Evolutionary conservation across 768 basidiomycete species (phyloP).

Genomic region (Russula emetica): DNA sequence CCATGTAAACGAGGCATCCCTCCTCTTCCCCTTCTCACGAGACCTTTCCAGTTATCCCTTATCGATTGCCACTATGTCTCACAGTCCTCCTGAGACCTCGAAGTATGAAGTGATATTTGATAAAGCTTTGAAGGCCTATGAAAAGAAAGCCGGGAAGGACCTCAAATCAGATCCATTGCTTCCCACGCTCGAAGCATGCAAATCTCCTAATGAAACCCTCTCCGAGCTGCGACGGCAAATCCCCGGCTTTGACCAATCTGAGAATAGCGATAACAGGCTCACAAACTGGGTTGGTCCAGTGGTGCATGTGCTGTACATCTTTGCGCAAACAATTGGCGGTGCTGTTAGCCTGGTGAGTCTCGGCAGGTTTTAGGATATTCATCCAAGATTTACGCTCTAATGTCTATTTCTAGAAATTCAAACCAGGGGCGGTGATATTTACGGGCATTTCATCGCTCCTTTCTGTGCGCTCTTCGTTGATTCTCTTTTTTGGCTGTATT

Average conservation of each 20-base stretch:
- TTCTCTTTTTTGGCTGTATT: no score
- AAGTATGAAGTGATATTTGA: background rate
- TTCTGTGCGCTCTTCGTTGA: background rate
- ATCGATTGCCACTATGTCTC: no score
- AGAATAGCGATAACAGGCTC: background rate
- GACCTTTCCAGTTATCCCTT: background rate
- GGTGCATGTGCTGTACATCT: background rate
- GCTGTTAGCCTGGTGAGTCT: background rate
- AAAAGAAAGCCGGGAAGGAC: background rate
- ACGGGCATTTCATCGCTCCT: background rate
- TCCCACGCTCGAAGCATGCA: background rate
- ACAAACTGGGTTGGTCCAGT: slow-evolving; percentile 3
- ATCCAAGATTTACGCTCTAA: background rate
- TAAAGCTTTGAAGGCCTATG: background rate
- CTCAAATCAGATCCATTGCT: background rate
- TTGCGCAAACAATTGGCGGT: background rate
- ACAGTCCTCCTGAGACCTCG: background rate
- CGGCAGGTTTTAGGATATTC: background rate
- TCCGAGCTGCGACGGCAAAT: background rate
- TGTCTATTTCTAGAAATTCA: background rate
- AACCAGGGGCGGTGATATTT: background rate
- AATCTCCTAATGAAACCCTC: background rate
- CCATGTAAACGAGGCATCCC: no score
- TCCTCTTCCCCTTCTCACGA: background rate
- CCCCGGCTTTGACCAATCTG: background rate